phyloP scores from a whole-genome alignment of 2,329 filamentous ascomycete species.

The Penicillium sp. region DNA sequence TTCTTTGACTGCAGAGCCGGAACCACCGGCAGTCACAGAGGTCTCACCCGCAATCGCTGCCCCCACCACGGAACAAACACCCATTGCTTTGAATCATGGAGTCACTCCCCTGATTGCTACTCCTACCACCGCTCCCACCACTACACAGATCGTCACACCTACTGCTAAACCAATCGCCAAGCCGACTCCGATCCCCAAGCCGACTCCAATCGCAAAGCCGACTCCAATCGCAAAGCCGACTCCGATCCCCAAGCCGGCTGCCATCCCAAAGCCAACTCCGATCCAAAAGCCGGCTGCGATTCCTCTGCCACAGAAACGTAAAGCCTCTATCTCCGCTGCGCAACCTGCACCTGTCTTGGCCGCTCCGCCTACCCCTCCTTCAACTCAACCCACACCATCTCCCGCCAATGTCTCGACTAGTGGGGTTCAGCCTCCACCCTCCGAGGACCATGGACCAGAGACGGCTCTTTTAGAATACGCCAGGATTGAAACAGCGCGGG shows the following conservation, averaged over 20 bases:
- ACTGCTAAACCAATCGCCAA: background rate
- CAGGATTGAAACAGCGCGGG: slow-evolving; percentile 4
- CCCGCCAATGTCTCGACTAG: slow-evolving; percentile 12
- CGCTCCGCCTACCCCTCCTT: slow-evolving; percentile 11
- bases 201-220: background rate
- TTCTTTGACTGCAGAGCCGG: slow-evolving; percentile 3
- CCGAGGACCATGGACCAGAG: slow-evolving; percentile 13
- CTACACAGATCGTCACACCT: background rate
- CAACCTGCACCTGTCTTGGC: slow-evolving; percentile 8
- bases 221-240: background rate
- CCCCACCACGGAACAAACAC: slow-evolving; percentile 25
- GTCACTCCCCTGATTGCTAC: slow-evolving; percentile 26
- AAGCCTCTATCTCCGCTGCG: slow-evolving; percentile 27
- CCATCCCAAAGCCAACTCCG: background rate
- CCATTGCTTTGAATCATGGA: slow-evolving; percentile 7
- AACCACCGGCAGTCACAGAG: slow-evolving; percentile 1
- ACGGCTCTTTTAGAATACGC: slow-evolving; percentile 2
- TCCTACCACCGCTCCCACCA: background rate
- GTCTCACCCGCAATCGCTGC: slow-evolving; percentile 7
- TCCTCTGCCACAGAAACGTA: slow-evolving; percentile 27
- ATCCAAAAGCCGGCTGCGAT: slow-evolving; percentile 22
- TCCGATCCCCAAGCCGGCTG: background rate
- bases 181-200: background rate
- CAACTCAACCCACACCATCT: slow-evolving; percentile 19
- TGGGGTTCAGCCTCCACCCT: slow-evolving; percentile 17